Percentiles rank a stretch among this genome's conserved stretches.
phyloP scores from a whole-genome alignment of 1,139 yeast genomes.

The Meyerozyma carpophila region DNA sequence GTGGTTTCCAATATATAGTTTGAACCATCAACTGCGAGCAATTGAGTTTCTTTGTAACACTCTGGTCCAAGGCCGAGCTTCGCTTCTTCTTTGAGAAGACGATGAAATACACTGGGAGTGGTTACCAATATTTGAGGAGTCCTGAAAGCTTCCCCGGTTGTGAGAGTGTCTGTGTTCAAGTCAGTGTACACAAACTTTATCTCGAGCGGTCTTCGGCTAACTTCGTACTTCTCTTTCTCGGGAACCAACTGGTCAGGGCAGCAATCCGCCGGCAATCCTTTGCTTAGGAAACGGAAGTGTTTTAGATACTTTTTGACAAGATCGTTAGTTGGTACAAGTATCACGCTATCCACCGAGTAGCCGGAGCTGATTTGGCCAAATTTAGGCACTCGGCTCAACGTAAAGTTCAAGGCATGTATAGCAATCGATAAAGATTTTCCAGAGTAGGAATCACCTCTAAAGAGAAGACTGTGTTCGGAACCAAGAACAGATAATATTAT shows the following conservation, averaged over 20 bases:
- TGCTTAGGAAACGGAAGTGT: slow-evolving; percentile 9
- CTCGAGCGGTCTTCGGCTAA: slow-evolving; percentile 18
- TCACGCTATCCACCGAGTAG: slow-evolving; percentile 14
- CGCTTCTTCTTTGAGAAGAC: neutral
- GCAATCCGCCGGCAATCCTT: slow-evolving; percentile 18
- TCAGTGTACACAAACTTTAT: slow-evolving; percentile 11
- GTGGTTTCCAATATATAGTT: slow-evolving; percentile 14
- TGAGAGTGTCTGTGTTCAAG: slow-evolving; percentile 4
- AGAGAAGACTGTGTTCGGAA: slow-evolving; percentile 15
- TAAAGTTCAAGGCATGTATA: slow-evolving; percentile 17
- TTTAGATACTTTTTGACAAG: slow-evolving; percentile 16
- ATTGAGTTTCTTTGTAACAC: slow-evolving; percentile 9
- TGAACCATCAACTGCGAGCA: slow-evolving; percentile 21
- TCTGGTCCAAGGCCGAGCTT: slow-evolving; percentile 1
- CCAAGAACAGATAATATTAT: slow-evolving; percentile 15
- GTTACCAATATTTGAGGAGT: slow-evolving; percentile 21
- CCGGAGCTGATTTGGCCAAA: slow-evolving; percentile 10
- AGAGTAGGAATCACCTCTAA: slow-evolving; percentile 14
- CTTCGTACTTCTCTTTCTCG: slow-evolving; percentile 6
- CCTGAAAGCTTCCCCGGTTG: slow-evolving; percentile 2
- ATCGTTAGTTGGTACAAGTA: slow-evolving; percentile 25
- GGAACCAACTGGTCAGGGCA: slow-evolving; percentile 17
- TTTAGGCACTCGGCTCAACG: slow-evolving; percentile 17
- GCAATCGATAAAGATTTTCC: slow-evolving; percentile 25
- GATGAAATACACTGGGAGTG: slow-evolving; percentile 12